A percentile compares a stretch with the other conserved stretches of the same genome.
phyloP scores from a whole-genome alignment of 495 filamentous ascomycete genomes.

The Daldinia caldariorum region DNA sequence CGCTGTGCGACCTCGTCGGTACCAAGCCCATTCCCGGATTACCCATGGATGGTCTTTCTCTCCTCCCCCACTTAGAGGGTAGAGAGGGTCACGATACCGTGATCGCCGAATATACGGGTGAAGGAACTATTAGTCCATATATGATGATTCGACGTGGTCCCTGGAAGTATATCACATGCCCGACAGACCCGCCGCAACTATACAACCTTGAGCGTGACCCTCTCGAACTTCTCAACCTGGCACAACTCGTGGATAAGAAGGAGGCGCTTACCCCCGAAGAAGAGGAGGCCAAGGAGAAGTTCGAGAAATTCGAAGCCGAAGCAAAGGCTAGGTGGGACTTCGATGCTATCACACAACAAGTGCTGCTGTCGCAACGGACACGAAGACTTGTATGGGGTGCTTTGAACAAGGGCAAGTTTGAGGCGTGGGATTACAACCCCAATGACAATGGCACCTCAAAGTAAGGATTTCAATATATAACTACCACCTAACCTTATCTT shows the following conservation, averaged over 20 bases:
- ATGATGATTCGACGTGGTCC: slow-evolving; percentile 87
- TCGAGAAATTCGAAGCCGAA: slow-evolving; percentile 72
- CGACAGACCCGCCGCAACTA: slow-evolving; percentile 80
- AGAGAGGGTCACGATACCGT: slow-evolving; percentile 74
- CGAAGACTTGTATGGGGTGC: slow-evolving; percentile 78
- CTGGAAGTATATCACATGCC: slow-evolving; percentile 86
- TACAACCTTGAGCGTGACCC: slow-evolving; percentile 80
- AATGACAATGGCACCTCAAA: slow-evolving; percentile 75
- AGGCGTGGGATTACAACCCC: slow-evolving; percentile 82
- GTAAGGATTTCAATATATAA: slow-evolving; percentile 48
- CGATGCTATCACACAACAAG: slow-evolving; percentile 71
- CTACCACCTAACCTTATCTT: background rate
- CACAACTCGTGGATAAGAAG: slow-evolving; percentile 52
- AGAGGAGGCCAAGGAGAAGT: slow-evolving; percentile 57
- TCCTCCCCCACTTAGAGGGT: slow-evolving; percentile 76
- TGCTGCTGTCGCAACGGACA: slow-evolving; percentile 75
- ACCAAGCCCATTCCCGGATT: slow-evolving; percentile 67
- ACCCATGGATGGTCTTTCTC: slow-evolving; percentile 79
- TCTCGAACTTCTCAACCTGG: slow-evolving; percentile 76
- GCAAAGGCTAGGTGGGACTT: slow-evolving; percentile 77
- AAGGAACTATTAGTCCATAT: slow-evolving; percentile 85
- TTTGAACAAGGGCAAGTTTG: slow-evolving; percentile 72
- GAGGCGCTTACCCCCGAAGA: slow-evolving; percentile 48
- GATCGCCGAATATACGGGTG: slow-evolving; percentile 88
- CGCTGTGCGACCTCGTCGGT: slow-evolving; percentile 81